Base-by-base conservation (phyloP, 192 early-diverging fungal genomes). In the Mortierella antarctica region DNA sequence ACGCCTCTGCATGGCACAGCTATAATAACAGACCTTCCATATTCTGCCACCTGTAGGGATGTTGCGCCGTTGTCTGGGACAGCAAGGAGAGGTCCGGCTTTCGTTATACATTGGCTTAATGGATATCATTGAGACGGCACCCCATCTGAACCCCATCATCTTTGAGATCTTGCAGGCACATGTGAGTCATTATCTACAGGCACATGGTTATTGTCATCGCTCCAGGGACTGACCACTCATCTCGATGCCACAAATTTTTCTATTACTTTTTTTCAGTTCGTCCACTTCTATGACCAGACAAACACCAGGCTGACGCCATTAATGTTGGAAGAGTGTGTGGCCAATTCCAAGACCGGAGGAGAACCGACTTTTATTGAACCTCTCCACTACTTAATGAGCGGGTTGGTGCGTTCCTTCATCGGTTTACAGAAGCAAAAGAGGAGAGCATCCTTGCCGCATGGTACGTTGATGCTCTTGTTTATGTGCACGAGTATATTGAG, bases 41-140 rank as follows among this genome's bases (percentile, higher is more conserved):
- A 74, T 23, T 70, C 69, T 68, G 74, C 73, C 48, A 74, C 79
- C 23, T 47, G 70, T 87, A 75, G 91, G 92, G 14, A 86, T 91
- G 44, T 51, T 94, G 47, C 86, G 92, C 5, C 87, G 91, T 21
- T 92, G 92, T 39, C 78, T 93, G 64, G 91, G 87, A 55, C 91
- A 92, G 74, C 93, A 93, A 67, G 67, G 83, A 5, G 86, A 92
- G 47, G 82, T 93, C 17, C 85, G 92, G 17, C 67, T 85, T 0
- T 49, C 74, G 14, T 64, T 89, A 6, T 94, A 94, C 56, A 67
- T 88, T 41, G 86, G 89, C 0, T 72, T 94, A 14, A 83, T 83
- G 9, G 70, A 64, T 7, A 67, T 92, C 18, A 77, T 88, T 8
- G 75, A 85, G 20, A 31, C 70, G 17, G 61, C 66, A 7, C 64